Conservation (phyloP, 306 rosid species). For the Pueraria montana region DNA sequence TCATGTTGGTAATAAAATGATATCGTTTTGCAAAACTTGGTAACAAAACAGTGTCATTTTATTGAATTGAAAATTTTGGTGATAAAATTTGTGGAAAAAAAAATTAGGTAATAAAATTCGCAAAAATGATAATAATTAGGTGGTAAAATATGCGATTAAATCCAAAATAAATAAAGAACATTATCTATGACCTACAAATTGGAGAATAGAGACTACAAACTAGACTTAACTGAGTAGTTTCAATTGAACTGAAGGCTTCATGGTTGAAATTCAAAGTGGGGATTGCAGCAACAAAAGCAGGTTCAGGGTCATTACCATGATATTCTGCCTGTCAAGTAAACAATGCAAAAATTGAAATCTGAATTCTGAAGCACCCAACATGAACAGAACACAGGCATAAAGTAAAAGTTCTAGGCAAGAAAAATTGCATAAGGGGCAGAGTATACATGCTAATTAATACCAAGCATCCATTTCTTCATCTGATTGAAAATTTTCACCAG, state of each 20-base stretch:
- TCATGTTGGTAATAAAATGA: too few species aligned
- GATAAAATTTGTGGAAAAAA: too few species aligned
- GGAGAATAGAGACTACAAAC: background rate
- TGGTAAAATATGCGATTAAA: too few species aligned
- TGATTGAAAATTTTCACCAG: slow-evolving; percentile 11
- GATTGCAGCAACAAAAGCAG: slow-evolving; percentile 82
- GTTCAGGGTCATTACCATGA: slow-evolving; percentile 66
- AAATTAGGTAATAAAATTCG: too few species aligned
- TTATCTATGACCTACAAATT: background rate
- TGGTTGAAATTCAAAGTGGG: slow-evolving; percentile 82
- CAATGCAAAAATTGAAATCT: slow-evolving; percentile 54
- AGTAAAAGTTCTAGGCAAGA: background rate
- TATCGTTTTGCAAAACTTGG: too few species aligned
- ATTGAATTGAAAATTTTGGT: too few species aligned
- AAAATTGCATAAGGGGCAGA: background rate
- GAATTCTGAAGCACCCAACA: slow-evolving; percentile 43
- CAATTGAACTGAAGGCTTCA: slow-evolving; percentile 74
- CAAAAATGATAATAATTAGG: too few species aligned
- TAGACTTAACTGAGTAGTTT: slow-evolving; percentile 83
- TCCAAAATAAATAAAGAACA: too few species aligned
- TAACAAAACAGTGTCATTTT: too few species aligned
- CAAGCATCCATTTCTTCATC: slow-evolving; percentile 3
- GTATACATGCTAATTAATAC: slow-evolving; percentile 14
- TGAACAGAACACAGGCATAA: slow-evolving; percentile 10
- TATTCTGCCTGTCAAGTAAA: slow-evolving; percentile 79